Base-by-base conservation (phyloP, 352 stramenopile species). In the Halophytophthora batemanensis region DNA sequence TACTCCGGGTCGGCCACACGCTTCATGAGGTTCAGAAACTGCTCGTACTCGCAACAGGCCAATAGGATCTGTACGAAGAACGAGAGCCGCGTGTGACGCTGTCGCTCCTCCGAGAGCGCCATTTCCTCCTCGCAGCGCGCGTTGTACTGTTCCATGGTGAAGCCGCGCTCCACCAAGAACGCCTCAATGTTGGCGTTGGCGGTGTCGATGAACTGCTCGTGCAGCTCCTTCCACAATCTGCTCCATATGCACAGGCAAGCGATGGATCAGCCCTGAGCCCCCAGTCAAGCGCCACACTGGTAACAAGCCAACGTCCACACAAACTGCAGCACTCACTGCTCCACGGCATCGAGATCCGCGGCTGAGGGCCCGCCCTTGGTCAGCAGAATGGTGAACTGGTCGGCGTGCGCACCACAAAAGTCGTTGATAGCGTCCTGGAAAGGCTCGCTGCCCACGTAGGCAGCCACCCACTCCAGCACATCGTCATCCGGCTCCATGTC, bases 1-100 rank as follows among this genome's bases (percentile, higher is more conserved):
- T 87, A 91, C 52, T 91, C 77, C 2, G 81, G 76, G 42, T 91
- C 81, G 17, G 74, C 81, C 21, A 80, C 76, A 34, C 81, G 81
- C 40, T 77, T 76, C 81, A 91, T 91, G 31, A 91, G 71, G 61
- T 88, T 91, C n/a, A 89, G 50, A 43, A 91, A 91, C 66, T 91
- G 81, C 40, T 91, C 81, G 53, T 89, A 91, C 66, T 91, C 81
- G 61, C 67, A 82, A 48, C 81, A 91, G 6, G 81, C 72, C 58
- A 84, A 53, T 15, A 91, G 56, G 45, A 91, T 87, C 61, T 91
- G 81, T 61, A 91, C 81, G 17, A 91, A 86, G 52, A 91, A 91
- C 46, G 76, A 88, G 28, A 87, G 61, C 6, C 76, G 66, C 54
- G 81, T 86, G 69, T 91, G 81, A 39, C 81, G 77, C 59, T 89